Conservation (phyloP, 2,329 filamentous ascomycete genomes). For the Aspergillus hiratsukae region DNA sequence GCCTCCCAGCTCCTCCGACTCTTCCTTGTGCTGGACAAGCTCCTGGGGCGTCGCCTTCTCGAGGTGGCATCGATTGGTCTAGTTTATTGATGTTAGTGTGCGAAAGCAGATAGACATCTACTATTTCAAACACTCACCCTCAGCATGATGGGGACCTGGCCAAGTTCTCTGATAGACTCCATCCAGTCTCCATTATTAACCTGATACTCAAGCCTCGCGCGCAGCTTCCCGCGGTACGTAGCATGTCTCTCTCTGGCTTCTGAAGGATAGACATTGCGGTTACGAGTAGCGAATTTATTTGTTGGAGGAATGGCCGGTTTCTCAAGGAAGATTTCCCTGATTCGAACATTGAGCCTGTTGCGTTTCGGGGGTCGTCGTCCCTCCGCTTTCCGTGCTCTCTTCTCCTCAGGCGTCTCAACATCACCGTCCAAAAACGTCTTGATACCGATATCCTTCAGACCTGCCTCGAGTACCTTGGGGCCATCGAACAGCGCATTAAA, state of each 20-base stretch:
- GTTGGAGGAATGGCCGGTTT: slow-evolving; percentile 72
- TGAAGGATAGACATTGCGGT: slow-evolving; percentile 81
- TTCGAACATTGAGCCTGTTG: slow-evolving; percentile 73
- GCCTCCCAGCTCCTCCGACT: slow-evolving; percentile 91
- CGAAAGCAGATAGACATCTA: slow-evolving; percentile 1
- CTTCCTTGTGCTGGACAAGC: slow-evolving; percentile 83
- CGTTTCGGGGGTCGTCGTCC: slow-evolving; percentile 52
- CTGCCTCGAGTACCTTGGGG: slow-evolving; percentile 69
- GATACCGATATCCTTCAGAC: slow-evolving; percentile 80
- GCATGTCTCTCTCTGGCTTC: slow-evolving; percentile 93
- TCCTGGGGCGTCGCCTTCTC: slow-evolving; percentile 77
- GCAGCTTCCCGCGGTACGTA: slow-evolving; percentile 83
- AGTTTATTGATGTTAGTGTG: slow-evolving; percentile 1
- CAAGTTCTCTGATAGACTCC: slow-evolving; percentile 79
- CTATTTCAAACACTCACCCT: slow-evolving; percentile 53
- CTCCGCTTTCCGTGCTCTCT: slow-evolving; percentile 46
- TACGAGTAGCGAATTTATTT: slow-evolving; percentile 75
- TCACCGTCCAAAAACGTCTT: slow-evolving; percentile 84
- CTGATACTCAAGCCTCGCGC: slow-evolving; percentile 75
- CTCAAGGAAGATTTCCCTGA: slow-evolving; percentile 77
- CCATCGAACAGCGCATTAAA: slow-evolving; percentile 86
- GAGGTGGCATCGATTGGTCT: slow-evolving; percentile 89
- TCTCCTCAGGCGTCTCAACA: slow-evolving; percentile 37
- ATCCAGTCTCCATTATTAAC: slow-evolving; percentile 83
- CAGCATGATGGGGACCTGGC: slow-evolving; percentile 88